phyloP scores from a whole-genome alignment of 805 yeast genomes.

The Wickerhamiella kazuoi region DNA sequence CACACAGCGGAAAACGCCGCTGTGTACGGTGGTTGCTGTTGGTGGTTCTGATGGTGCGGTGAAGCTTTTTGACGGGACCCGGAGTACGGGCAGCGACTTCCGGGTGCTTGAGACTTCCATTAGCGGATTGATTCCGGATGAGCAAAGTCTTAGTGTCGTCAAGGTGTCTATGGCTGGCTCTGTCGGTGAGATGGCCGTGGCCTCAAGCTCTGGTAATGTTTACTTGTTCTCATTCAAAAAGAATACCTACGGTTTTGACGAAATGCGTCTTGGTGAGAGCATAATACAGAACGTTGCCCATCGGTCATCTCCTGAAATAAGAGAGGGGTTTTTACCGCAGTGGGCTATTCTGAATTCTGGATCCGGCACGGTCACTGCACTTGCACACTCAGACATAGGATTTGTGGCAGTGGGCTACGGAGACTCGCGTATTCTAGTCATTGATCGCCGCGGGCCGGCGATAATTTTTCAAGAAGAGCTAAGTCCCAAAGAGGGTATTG shows the following conservation, averaged over 20 bases:
- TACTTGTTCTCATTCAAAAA: slow-evolving; percentile 53
- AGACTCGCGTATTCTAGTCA: slow-evolving; percentile 53
- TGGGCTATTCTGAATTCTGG: slow-evolving; percentile 28
- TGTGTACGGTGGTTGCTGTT: slow-evolving; percentile 32
- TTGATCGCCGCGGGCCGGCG: slow-evolving; percentile 66
- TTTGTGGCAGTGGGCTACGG: slow-evolving; percentile 68
- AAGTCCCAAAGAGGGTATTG: background rate
- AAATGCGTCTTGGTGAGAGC: slow-evolving; percentile 9
- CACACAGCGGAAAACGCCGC: slow-evolving; percentile 30
- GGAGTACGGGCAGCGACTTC: slow-evolving; percentile 47
- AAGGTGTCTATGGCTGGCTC: slow-evolving; percentile 61
- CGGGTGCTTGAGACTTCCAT: slow-evolving; percentile 44
- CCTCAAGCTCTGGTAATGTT: slow-evolving; percentile 53
- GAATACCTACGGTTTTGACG: slow-evolving; percentile 22
- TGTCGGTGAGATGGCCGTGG: slow-evolving; percentile 56
- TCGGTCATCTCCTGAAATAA: slow-evolving; percentile 14
- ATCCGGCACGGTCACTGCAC: slow-evolving; percentile 36
- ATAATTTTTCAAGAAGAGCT: slow-evolving; percentile 28
- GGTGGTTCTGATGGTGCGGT: slow-evolving; percentile 76
- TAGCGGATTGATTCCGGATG: slow-evolving; percentile 22
- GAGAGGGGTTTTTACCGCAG: slow-evolving; percentile 47
- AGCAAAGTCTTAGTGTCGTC: slow-evolving; percentile 28
- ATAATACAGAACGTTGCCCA: slow-evolving; percentile 27
- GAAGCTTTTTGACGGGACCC: slow-evolving; percentile 65
- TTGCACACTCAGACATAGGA: slow-evolving; percentile 59